A percentile compares a stretch with the other conserved stretches of the same genome.
Conservation (phyloP, 2,329 filamentous ascomycete species). For the Botrytis paeoniae region DNA sequence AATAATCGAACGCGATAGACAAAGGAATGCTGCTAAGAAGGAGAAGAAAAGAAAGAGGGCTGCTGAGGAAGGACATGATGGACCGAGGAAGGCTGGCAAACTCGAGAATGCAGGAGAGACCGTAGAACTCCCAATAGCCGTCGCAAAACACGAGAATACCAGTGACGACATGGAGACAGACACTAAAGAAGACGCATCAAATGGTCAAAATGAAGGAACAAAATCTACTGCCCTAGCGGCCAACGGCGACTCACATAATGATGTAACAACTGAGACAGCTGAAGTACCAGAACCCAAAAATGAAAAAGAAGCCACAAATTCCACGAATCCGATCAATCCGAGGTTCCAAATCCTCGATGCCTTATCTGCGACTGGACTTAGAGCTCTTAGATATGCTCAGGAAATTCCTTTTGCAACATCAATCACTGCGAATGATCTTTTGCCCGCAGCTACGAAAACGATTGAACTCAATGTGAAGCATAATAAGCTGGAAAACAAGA, state of each 20-base stretch:
- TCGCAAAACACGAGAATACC: neutral
- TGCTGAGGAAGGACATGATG: constrained; percentile 34
- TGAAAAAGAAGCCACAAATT: constrained; percentile 3
- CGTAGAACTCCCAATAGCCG: neutral
- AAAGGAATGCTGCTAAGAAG: constrained; percentile 38
- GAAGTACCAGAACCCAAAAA: neutral
- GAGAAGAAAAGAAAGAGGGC: constrained; percentile 50
- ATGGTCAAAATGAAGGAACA: neutral
- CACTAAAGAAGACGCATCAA: neutral
- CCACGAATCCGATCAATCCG: constrained; percentile 24
- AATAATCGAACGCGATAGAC: constrained; percentile 44
- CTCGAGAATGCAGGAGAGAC: constrained; percentile 18
- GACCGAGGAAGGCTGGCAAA: constrained; percentile 39
- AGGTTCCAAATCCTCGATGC: constrained; percentile 88
- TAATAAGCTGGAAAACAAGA: constrained; percentile 70
- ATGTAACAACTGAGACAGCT: neutral
- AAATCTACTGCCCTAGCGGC: neutral
- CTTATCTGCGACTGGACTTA: constrained; percentile 86
- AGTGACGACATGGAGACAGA: neutral
- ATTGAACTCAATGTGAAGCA: constrained; percentile 84
- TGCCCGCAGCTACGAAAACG: constrained; percentile 69
- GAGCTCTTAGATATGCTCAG: constrained; percentile 85
- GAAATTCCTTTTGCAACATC: constrained; percentile 83
- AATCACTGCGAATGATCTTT: constrained; percentile 87
- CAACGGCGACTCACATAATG: neutral